phyloP scores from a whole-genome alignment of 164 flowering plant species.

The Houttuynia cordata region DNA sequence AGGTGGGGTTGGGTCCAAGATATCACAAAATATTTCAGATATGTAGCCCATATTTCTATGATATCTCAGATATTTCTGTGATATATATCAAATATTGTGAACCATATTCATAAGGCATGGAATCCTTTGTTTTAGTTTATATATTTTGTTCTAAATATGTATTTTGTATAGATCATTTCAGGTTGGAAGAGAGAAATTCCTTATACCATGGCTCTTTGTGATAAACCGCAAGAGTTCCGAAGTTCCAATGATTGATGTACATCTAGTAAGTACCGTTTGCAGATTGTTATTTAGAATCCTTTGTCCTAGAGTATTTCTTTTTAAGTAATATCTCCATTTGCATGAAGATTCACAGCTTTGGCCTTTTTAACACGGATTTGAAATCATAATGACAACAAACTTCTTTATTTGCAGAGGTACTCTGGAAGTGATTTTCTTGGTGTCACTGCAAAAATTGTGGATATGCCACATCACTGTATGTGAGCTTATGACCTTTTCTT shows the following conservation, averaged over 20 bases:
- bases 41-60: too few relatives aligned
- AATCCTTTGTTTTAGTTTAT: too few relatives aligned
- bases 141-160: neutral
- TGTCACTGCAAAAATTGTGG: constrained; percentile 79
- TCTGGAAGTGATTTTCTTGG: constrained; percentile 90
- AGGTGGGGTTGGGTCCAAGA: too few relatives aligned
- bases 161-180: constrained; percentile 65
- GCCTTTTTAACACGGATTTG: neutral
- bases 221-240: constrained; percentile 75
- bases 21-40: too few relatives aligned
- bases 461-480: constrained; percentile 96
- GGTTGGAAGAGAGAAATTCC: constrained; percentile 86
- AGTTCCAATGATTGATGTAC: constrained; percentile 90
- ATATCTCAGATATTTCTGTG: too few relatives aligned
- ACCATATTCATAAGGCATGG: too few relatives aligned
- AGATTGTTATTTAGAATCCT: neutral
- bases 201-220: constrained; percentile 81
- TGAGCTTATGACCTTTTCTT: constrained; percentile 4
- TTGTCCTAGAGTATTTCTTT: too few relatives aligned
- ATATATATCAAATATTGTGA: too few relatives aligned
- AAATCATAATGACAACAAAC: too few relatives aligned
- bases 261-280: constrained; percentile 35
- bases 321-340: too few relatives aligned
- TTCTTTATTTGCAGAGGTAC: constrained; percentile 89
- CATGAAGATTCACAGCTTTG: too few relatives aligned